Base-by-base conservation (phyloP, 2,329 filamentous ascomycete genomes). In the Claviceps sp. region DNA sequence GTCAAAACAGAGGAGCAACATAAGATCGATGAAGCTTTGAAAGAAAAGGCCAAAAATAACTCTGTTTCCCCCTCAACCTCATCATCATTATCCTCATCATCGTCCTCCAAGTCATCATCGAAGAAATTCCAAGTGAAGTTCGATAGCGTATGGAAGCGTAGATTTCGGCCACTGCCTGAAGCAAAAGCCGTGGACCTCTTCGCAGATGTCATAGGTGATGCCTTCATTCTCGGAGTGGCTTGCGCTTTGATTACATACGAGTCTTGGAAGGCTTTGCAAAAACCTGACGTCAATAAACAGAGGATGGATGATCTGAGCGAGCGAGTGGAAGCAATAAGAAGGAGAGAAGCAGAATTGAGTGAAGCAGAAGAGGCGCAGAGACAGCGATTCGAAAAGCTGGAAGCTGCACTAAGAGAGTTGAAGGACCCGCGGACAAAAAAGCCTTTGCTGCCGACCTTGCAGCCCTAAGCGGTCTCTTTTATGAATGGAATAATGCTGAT, bases 151-250 rank as follows among this genome's bases (percentile, higher is more conserved):
- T 84, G 81, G 80, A 74, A 61, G 54, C 75, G 80, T 53, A 79
- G 77, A 60, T 84, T 84, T 60, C 69, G 80, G 49, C 65, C 79
- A 6, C 66, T 84, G n/a, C 79, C 80, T 9, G 80, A 84, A 60
- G 71, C 65, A 16, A 84, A 83, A 64, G 80, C 80, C 8, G 80
- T 84, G 11, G 80, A 83, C 59, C 66, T 84, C 7, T 84, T 84
- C 58, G 81, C 80, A 43, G 80, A 84, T 59, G 80, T 84, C 16
- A 68, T 80, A 48, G 80, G 80, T 42, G 80, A 84, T 56, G 67
- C 70, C 16, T 84, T 84, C 60, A 83, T 84, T 54, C 70, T 84
- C 20, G 60, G 72, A 5, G 79, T 84, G 26, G 80, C 79, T 6
- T 68, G 71, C 14, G 72, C 64, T 20, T 62, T 84, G 48, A 74